Base-by-base conservation (phyloP, 768 basidiomycete genomes). In the Amanita phalloides region DNA sequence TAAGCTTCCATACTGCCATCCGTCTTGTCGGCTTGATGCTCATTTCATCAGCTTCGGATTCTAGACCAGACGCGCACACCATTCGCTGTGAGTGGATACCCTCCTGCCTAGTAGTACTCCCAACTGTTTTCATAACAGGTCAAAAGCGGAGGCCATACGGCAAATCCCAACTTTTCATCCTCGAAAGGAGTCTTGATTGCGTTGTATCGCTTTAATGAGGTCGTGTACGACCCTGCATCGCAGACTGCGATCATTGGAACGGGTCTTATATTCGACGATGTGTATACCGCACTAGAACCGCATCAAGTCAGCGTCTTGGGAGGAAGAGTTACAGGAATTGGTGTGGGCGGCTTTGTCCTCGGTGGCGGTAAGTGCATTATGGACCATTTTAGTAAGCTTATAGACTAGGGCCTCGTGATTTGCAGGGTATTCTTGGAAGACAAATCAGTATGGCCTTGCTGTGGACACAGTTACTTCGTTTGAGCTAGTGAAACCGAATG, bases 371-470 rank as follows among this genome's bases (percentile, higher is more conserved):
- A 60, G 76, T n/a, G 23, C 5, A 41, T 20, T 14, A 5, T 13
- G 28, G 8, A 8, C 8, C 28, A 1, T 1, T 30, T 8, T 10
- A 17, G 17, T 11, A 33, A 13, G 20, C 41, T 23, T 23, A 4
- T 21, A 41, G 17, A 38, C 6, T 9, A 3, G 17, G 17, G 5
- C 17, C 11, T 4, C 41, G 13, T 20, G 10, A 10, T 8, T 11
- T 26, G 3, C n/a, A 72, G 82, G 83, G 2, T 84, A 81, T 56
- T 82, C 83, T 7, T 84, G 76, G 75, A 65, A 72, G 47, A 77
- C 78, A 0, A 82, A 84, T 53, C 79, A 83, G 53, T 68, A 74
- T 54, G 82, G 83, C 11, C 56, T 86, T 47, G 75, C 77, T 0
- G 57, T 74, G 11, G 82, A 84, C 54, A 80, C 69, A 1, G 67